A percentile compares a stretch with the other conserved stretches of the same genome.
Conservation (phyloP, 2,329 filamentous ascomycete species). For the Samsoniella hepiali region DNA sequence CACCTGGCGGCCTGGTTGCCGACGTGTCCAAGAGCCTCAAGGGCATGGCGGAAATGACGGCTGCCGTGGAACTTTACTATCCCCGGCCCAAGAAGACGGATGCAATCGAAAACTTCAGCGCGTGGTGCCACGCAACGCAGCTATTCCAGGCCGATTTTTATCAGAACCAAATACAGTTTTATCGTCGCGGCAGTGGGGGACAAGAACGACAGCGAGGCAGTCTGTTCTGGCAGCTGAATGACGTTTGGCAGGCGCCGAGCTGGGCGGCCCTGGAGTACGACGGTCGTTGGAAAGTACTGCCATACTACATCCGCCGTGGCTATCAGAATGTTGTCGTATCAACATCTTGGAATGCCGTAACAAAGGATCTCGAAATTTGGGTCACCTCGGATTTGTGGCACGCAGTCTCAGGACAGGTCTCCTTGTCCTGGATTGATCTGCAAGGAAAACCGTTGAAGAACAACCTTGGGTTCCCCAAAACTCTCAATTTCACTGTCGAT, state of each 20-base stretch:
- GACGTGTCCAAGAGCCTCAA: slow-evolving; percentile 6
- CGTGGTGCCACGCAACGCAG: slow-evolving; percentile 61
- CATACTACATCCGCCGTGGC: slow-evolving; percentile 55
- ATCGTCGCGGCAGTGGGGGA: slow-evolving; percentile 21
- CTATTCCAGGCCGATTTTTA: slow-evolving; percentile 50
- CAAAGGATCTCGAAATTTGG: slow-evolving; percentile 47
- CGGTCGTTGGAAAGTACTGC: slow-evolving; percentile 60
- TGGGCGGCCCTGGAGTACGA: slow-evolving; percentile 63
- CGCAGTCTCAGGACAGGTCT: slow-evolving; percentile 16
- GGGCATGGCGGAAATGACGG: slow-evolving; percentile 57
- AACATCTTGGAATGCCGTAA: slow-evolving; percentile 25
- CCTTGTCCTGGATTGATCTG: slow-evolving; percentile 20
- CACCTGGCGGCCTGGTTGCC: slow-evolving; percentile 3
- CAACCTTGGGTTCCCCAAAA: slow-evolving; percentile 18
- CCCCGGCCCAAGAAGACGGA: slow-evolving; percentile 53
- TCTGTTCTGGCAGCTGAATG: slow-evolving; percentile 64
- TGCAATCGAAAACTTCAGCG: slow-evolving; percentile 54
- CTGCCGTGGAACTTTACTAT: slow-evolving; percentile 54
- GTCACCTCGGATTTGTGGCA: slow-evolving; percentile 22
- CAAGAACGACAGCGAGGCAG: slow-evolving; percentile 60
- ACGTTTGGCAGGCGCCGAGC: slow-evolving; percentile 62
- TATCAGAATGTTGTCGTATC: slow-evolving; percentile 57
- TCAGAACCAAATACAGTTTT: slow-evolving; percentile 13
- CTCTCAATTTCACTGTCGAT: slow-evolving; percentile 17
- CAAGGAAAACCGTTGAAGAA: slow-evolving; percentile 9